These are phyloP conservation scores for Debaryomyces singareniensis DNA, from an alignment of 1,139 yeast genomes.

Conservation along the genomic window DNA sequence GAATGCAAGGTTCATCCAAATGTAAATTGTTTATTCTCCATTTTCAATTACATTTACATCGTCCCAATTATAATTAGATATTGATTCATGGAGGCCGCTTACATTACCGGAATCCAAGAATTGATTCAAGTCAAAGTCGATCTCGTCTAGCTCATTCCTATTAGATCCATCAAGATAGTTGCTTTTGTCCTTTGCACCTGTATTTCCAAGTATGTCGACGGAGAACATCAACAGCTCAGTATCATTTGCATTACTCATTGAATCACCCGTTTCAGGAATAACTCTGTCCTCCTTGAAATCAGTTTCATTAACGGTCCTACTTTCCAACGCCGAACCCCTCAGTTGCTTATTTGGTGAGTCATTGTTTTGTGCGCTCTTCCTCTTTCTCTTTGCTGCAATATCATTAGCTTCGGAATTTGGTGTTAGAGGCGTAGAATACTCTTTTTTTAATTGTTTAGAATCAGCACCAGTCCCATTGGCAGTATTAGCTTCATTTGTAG, in stretches of 20 bases:
- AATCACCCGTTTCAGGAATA: not conserved
- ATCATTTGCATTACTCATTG: slow-evolving; percentile 15
- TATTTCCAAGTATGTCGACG: slow-evolving; percentile 27
- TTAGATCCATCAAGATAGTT: slow-evolving; percentile 3
- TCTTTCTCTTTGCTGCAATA: slow-evolving; percentile 11
- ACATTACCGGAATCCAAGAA: slow-evolving; percentile 41
- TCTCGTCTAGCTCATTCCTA: slow-evolving; percentile 32
- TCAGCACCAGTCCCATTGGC: not conserved
- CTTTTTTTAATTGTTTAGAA: slow-evolving; percentile 14
- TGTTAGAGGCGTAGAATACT: slow-evolving; percentile 36
- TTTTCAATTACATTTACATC: slow-evolving; percentile 45
- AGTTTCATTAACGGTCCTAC: slow-evolving; percentile 19
- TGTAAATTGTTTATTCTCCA: slow-evolving; percentile 17
- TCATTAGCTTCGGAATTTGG: slow-evolving; percentile 36
- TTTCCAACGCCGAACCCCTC: slow-evolving; percentile 4
- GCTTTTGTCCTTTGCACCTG: slow-evolving; percentile 1
- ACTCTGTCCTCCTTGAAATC: slow-evolving; percentile 13
- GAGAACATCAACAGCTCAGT: slow-evolving; percentile 28
- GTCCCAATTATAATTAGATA: slow-evolving; percentile 49
- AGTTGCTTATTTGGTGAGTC: slow-evolving; percentile 33
- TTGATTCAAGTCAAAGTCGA: slow-evolving; percentile 51
- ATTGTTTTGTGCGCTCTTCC: slow-evolving; percentile 15
- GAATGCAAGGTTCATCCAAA: too few species aligned
- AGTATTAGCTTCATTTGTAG: slow-evolving; percentile 7
- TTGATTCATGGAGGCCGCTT: slow-evolving; percentile 28